Base-by-base conservation (phyloP, 2,329 filamentous ascomycete species). In the Pestalotiopsis sp. region DNA sequence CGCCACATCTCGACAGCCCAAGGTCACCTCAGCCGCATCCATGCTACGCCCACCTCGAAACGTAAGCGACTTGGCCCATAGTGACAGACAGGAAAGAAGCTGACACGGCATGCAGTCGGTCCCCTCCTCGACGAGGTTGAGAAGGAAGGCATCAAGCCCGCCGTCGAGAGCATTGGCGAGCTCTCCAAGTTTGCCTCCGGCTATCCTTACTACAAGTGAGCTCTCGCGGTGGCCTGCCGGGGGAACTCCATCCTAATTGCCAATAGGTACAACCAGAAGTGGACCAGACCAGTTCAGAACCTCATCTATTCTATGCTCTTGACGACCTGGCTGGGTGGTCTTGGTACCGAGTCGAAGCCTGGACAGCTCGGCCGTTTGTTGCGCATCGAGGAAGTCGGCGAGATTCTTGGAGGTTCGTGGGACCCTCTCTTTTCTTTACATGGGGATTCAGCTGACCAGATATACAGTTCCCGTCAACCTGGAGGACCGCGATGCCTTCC, bases 201-300 rank as follows among this genome's bases (percentile, higher is more conserved):
- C 78, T 91, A 97, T 75, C 95, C 96, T 0, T 99, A 98, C 85
- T 99, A 98, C 89, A 98, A 97, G 87, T 98, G 76, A 38, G 44
- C 6, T 24, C 60, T 26, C 14, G 26, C 38, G 44, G 59, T 39
- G n/a, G 24, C 17, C 22, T 39, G 6, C 10, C 30, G 17, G 13
- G 58, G 13, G 38, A n/a, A 22, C 30, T 40, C 20, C 2, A 26
- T 64, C 55, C 64, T 69, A 57, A 73, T 39, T 39, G 1, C 17
- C 2, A 13, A 35, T 67, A 90, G 88, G 73, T 91, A 97, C 84
- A 98, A 98, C 80, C 83, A 85, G 67, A 89, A 94, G 78, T 99
- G 96, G 96, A 88, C 89, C 35, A 89, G 93, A 68, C 89, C 92
- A 75, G 83, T 98, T 66, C 95, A 98, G 80, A 93, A 93, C 78